A percentile compares a stretch with the other conserved stretches of the same genome.
phyloP scores from a whole-genome alignment of 2,329 filamentous ascomycete species.

The Botrytis elliptica region DNA sequence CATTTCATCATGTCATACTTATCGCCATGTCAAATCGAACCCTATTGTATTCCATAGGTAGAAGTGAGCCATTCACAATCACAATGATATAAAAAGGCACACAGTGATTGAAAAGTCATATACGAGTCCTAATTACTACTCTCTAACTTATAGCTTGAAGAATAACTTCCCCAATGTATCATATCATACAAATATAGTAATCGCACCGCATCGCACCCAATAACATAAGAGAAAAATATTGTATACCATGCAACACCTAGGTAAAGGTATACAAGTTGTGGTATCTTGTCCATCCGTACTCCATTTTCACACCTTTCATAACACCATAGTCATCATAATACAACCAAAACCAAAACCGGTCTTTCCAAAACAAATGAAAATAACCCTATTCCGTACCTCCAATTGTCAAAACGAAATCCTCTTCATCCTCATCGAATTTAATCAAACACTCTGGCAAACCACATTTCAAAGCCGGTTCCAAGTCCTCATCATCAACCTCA shows the following conservation, averaged over 20 bases:
- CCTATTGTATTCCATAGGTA: neutral
- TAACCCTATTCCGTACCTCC: slow-evolving; percentile 2
- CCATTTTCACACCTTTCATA: neutral
- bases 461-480: slow-evolving; percentile 34
- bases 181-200: slow-evolving; percentile 8
- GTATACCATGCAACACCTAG: slow-evolving; percentile 3
- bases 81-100: neutral
- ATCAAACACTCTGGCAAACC: slow-evolving; percentile 36
- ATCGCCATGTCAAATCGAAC: neutral
- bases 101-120: neutral
- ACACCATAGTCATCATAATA: slow-evolving; percentile 12
- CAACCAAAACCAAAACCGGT: neutral
- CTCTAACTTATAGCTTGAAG: neutral
- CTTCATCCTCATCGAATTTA: slow-evolving; percentile 44
- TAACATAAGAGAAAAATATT: neutral
- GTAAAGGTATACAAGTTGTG: slow-evolving; percentile 10
- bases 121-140: neutral
- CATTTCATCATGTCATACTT: neutral
- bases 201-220: neutral
- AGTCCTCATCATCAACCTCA: slow-evolving; percentile 49
- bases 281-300: slow-evolving; percentile 15
- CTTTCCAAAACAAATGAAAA: neutral
- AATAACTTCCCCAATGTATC: neutral
- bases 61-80: neutral
- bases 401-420: slow-evolving; percentile 57